Conservation (phyloP, 2,329 filamentous ascomycete species). For the Aspergillus costaricaensis region DNA sequence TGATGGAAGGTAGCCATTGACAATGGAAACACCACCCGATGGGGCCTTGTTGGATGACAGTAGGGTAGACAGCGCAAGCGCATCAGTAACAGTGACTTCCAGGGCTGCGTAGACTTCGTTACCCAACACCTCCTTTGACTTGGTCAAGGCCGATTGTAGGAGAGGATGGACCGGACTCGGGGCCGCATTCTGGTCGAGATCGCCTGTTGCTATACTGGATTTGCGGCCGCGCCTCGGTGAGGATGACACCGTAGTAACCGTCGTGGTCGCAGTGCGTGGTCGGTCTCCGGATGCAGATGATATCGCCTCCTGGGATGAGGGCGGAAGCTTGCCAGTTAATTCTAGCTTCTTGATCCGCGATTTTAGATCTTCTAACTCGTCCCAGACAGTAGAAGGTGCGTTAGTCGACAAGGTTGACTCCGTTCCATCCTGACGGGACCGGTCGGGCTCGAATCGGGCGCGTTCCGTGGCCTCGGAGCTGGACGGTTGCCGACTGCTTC, state of each 20-base stretch:
- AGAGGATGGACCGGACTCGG: slow-evolving; percentile 69
- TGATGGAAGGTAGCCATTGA: slow-evolving; percentile 49
- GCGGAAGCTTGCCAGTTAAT: slow-evolving; percentile 80
- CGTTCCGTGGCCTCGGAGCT: slow-evolving; percentile 39
- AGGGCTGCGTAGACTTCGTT: slow-evolving; percentile 75
- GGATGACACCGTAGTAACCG: slow-evolving; percentile 83
- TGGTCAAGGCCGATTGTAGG: slow-evolving; percentile 76
- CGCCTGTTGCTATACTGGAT: slow-evolving; percentile 42
- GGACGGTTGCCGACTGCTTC: slow-evolving; percentile 40
- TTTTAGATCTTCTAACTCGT: slow-evolving; percentile 93
- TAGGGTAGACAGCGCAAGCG: slow-evolving; percentile 74
- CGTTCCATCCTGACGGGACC: slow-evolving; percentile 61
- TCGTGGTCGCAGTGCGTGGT: slow-evolving; percentile 87
- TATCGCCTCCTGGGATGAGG: slow-evolving; percentile 78
- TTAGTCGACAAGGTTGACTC: slow-evolving; percentile 87
- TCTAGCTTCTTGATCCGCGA: slow-evolving; percentile 89
- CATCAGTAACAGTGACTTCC: slow-evolving; percentile 79
- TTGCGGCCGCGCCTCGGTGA: slow-evolving; percentile 75
- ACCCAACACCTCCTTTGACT: slow-evolving; percentile 70
- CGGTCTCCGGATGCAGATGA: slow-evolving; percentile 74
- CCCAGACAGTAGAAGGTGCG: slow-evolving; percentile 92
- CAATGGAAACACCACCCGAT: slow-evolving; percentile 40
- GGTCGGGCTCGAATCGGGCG: slow-evolving; percentile 36
- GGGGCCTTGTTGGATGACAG: slow-evolving; percentile 72
- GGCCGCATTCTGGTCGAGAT: slow-evolving; percentile 40